A percentile compares a stretch with the other conserved stretches of the same genome.
These are phyloP conservation scores for Phylloporus sp. DNA, from an alignment of 768 basidiomycete genomes.

Conservation along the genomic window DNA sequence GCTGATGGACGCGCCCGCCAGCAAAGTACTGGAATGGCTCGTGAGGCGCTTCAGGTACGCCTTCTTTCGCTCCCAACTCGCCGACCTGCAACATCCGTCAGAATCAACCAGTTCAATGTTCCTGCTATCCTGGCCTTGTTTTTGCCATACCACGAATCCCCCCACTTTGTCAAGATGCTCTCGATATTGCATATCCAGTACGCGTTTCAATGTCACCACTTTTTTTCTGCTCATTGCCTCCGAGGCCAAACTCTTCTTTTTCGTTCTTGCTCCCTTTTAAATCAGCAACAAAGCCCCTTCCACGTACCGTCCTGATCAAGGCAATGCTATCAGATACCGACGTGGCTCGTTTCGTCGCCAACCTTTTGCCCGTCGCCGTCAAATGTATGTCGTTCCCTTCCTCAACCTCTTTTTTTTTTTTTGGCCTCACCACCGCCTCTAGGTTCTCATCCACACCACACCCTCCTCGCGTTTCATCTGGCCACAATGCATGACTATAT, in stretches of 20 bases:
- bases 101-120: conserved; percentile 92
- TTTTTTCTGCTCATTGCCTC: conserved; percentile 4
- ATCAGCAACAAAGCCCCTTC: conserved; percentile 68
- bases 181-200: conserved; percentile 78
- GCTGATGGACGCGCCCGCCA: conserved; percentile 74
- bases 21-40: conserved; percentile 90
- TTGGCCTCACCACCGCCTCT: conserved; percentile 2
- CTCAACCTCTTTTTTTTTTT: background rate
- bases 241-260: conserved; percentile 58
- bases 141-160: conserved; percentile 91
- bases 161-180: conserved; percentile 91
- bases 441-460: conserved; percentile 52
- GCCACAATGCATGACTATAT: conserved; percentile 78
- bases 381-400: conserved; percentile 30
- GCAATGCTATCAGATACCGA: conserved; percentile 72
- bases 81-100: conserved; percentile 27
- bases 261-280: conserved; percentile 71
- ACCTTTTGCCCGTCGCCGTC: conserved; percentile 56
- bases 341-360: conserved; percentile 65
- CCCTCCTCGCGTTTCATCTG: conserved; percentile 78
- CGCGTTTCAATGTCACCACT: conserved; percentile 17
- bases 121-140: conserved; percentile 73
- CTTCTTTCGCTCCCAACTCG: background rate
- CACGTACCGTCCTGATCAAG: conserved; percentile 65
- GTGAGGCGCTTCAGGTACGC: conserved; percentile 85